Base-by-base conservation (phyloP, 495 filamentous ascomycete genomes). In the Bacidia rubella region DNA sequence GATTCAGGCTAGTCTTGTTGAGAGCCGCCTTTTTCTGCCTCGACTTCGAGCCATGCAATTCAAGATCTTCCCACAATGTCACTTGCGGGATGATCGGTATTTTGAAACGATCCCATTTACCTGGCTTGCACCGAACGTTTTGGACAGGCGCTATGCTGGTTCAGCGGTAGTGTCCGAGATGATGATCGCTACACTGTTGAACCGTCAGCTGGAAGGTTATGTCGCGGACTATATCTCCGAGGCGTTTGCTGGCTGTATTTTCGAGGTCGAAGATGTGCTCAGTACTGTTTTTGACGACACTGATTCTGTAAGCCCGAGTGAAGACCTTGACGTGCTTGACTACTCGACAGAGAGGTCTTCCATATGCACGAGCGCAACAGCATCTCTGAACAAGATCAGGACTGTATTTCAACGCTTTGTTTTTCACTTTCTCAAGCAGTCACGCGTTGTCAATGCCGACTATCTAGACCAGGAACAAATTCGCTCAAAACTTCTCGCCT, bases 171-270 rank as follows among this genome's bases (percentile, higher is more conserved):
- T 72, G 19, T 59, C 44, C 19, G 68, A 74, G 17, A 71, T 74
- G 69, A 67, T 71, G 61, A 47, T 66, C 5, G 22, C 71, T 17
- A 66, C 66, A 0, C 43, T 68, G 46, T 53, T 72, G 9, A 66
- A 61, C 25, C 70, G 58, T 9, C 68, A 68, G 38, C 60, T 62
- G 2, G 71, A 74, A 35, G 64, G 67, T 50, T 74, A 61, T 51
- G 65, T 74, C 55, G 63, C 66, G 47, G 32, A 48, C 3, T 51
- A 64, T 2, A 47, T 67, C 12, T 58, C 47, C 12, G 44, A 47
- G 29, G 38, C 19, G 10, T 58, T 58, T 41, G 39, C 56, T 1
- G 56, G 56, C 19, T 58, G 56, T 17, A 39, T 55, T 11, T 58
- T 58, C 24, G 56, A 58, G 48, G 44, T 58, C 15, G 56, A 58